These are phyloP conservation scores for Cicer arietinum DNA, from an alignment of 306 rosid genomes.

Conservation along the genomic window DNA sequence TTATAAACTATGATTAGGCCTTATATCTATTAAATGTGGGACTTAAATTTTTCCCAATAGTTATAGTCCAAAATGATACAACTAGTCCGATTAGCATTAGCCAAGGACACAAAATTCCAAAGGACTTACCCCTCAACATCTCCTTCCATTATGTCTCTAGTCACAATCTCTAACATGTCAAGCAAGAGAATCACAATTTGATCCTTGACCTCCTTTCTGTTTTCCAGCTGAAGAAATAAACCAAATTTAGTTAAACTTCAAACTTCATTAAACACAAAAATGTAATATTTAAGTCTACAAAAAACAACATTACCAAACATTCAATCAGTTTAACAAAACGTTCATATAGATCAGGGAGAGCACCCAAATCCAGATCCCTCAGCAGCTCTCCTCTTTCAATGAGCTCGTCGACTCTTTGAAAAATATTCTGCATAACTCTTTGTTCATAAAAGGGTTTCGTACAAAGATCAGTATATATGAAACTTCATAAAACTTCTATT, in stretches of 20 bases:
- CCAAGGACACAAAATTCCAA: constrained; percentile 24
- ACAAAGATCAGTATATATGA: constrained; percentile 38
- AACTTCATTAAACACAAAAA: constrained; percentile 38
- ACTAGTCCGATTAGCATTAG: constrained; percentile 29
- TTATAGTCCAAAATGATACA: constrained; percentile 23
- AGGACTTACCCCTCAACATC: constrained; percentile 68
- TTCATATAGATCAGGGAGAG: constrained; percentile 69
- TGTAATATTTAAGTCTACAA: constrained; percentile 18
- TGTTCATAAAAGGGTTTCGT: constrained; percentile 43
- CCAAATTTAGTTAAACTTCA: constrained; percentile 33
- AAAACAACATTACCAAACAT: constrained; percentile 70
- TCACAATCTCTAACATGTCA: constrained; percentile 94
- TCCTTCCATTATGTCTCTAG: constrained; percentile 88
- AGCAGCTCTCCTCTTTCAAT: constrained; percentile 45
- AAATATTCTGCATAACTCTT: constrained; percentile 77
- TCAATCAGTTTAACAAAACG: constrained; percentile 71
- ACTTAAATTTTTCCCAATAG: too few species aligned
- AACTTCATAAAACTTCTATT: constrained; percentile 26
- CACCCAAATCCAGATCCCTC: constrained; percentile 66
- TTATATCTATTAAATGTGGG: too few species aligned
- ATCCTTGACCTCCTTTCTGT: constrained; percentile 73
- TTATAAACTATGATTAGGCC: too few species aligned
- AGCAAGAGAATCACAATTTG: constrained; percentile 88
- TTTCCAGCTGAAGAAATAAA: constrained; percentile 57
- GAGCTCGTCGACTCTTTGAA: constrained; percentile 65